Percentiles rank a stretch among this genome's conserved stretches.
phyloP scores from a whole-genome alignment of 192 early-diverging fungal species.

The Backusella mclennaniae region DNA sequence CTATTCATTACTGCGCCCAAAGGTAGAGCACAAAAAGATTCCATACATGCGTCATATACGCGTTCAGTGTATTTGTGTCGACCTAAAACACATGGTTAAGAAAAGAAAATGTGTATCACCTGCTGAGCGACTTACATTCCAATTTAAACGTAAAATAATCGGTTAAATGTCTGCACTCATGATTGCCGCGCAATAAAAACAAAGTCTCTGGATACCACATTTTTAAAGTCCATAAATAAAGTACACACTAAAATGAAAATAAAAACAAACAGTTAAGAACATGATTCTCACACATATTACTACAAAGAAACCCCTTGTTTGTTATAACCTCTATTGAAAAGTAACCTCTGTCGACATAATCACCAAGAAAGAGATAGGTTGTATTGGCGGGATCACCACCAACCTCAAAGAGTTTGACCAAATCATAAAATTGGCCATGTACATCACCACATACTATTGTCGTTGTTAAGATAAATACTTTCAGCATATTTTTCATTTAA shows the following conservation, averaged over 20 bases:
- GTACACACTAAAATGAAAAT: constrained; percentile 65
- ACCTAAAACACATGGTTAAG: constrained; percentile 44
- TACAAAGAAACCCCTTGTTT: neutral
- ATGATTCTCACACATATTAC: neutral
- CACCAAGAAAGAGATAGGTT: constrained; percentile 91
- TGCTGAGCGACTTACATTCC: constrained; percentile 69
- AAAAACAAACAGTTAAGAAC: constrained; percentile 1
- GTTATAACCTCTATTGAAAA: constrained; percentile 87
- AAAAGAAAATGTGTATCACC: neutral
- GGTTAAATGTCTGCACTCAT: constrained; percentile 96
- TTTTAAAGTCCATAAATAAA: constrained; percentile 91
- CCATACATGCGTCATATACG: constrained; percentile 89
- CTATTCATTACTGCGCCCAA: constrained; percentile 92
- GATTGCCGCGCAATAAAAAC: constrained; percentile 92
- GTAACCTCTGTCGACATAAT: constrained; percentile 97
- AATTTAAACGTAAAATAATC: constrained; percentile 98
- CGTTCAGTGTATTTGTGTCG: constrained; percentile 91
- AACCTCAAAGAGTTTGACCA: constrained; percentile 98
- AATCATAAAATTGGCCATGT: constrained; percentile 97
- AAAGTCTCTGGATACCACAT: constrained; percentile 86
- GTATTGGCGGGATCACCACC: constrained; percentile 92
- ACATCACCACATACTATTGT: constrained; percentile 90
- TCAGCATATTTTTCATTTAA: neutral
- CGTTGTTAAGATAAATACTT: neutral
- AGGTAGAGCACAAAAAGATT: constrained; percentile 91